These are phyloP conservation scores for Eimeria zaria DNA, from an alignment of 169 alveolate genomes.

Conservation along the genomic window DNA sequence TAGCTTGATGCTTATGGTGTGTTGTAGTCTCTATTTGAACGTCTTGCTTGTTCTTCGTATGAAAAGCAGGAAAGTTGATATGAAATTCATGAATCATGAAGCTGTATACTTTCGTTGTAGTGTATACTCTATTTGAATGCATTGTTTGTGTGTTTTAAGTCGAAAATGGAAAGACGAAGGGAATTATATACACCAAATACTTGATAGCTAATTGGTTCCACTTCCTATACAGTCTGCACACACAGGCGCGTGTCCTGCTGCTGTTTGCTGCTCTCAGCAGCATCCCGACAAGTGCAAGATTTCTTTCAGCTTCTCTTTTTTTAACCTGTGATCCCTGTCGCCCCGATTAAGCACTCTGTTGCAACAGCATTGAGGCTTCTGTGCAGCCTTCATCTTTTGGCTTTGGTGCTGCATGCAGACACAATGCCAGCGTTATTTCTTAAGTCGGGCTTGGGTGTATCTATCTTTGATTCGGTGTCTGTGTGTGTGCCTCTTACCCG, in stretches of 20 bases:
- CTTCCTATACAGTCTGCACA: neutral
- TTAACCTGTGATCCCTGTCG: neutral
- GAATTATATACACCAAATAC: too few species aligned
- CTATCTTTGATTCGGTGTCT: neutral
- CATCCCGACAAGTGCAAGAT: neutral
- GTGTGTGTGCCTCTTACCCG: neutral
- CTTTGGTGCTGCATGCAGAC: neutral
- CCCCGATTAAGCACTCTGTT: neutral
- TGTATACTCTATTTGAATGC: neutral
- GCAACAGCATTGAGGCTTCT: neutral
- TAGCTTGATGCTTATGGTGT: too few species aligned
- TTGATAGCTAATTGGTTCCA: neutral
- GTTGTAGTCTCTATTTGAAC: too few species aligned
- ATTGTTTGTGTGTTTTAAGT: neutral
- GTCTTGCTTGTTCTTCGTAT: too few species aligned
- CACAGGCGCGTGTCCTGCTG: neutral
- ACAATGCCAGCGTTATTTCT: too few species aligned
- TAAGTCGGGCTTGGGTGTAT: neutral
- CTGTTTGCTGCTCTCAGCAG: neutral
- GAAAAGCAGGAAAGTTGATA: neutral
- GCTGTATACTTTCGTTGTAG: neutral
- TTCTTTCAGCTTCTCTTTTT: neutral
- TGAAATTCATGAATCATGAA: neutral
- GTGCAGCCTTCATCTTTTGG: neutral
- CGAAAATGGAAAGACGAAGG: too few species aligned